phyloP scores from a whole-genome alignment of 768 basidiomycete genomes.

The Tricholoma sp. region DNA sequence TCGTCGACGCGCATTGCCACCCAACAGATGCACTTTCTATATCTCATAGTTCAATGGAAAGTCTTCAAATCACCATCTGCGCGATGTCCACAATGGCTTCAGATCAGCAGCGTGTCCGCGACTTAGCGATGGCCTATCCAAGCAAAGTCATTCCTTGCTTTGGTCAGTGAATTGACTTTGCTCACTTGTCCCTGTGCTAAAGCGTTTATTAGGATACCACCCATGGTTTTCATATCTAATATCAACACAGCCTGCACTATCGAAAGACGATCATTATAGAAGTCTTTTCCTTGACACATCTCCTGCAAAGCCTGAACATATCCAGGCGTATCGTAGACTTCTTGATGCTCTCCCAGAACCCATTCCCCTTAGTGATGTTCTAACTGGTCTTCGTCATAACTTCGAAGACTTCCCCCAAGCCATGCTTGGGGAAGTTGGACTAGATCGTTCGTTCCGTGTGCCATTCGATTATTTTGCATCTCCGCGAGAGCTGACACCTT shows the following conservation, averaged over 20 bases:
- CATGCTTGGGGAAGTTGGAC: slow-evolving; percentile 91
- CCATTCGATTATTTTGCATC: slow-evolving; percentile 50
- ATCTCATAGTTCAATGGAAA: slow-evolving; percentile 41
- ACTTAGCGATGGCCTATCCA: slow-evolving; percentile 56
- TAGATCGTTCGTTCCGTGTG: slow-evolving; percentile 79
- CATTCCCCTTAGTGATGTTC: slow-evolving; percentile 48
- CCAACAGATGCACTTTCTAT: slow-evolving; percentile 71
- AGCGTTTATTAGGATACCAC: slow-evolving; percentile 63
- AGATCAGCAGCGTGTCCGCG: slow-evolving; percentile 70
- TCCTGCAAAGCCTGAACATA: slow-evolving; percentile 20
- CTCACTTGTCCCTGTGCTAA: slow-evolving; percentile 1
- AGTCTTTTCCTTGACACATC: slow-evolving; percentile 50
- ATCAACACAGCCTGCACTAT: slow-evolving; percentile 33
- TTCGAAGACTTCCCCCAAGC: slow-evolving; percentile 60
- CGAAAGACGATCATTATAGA: slow-evolving; percentile 75
- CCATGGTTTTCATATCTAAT: slow-evolving; percentile 92
- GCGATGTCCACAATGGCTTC: slow-evolving; percentile 70
- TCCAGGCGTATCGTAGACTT: slow-evolving; percentile 48
- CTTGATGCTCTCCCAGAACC: slow-evolving; percentile 73
- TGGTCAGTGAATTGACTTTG: slow-evolving; percentile 49
- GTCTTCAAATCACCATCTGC: slow-evolving; percentile 63
- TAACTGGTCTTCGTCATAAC: slow-evolving; percentile 55
- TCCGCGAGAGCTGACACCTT: slow-evolving; percentile 62
- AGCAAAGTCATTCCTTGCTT: slow-evolving; percentile 82
- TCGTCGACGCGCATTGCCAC: slow-evolving; percentile 90